A percentile compares a stretch with the other conserved stretches of the same genome.
Conservation (phyloP, 306 rosid species). For the Oemleria cerasiformis region DNA sequence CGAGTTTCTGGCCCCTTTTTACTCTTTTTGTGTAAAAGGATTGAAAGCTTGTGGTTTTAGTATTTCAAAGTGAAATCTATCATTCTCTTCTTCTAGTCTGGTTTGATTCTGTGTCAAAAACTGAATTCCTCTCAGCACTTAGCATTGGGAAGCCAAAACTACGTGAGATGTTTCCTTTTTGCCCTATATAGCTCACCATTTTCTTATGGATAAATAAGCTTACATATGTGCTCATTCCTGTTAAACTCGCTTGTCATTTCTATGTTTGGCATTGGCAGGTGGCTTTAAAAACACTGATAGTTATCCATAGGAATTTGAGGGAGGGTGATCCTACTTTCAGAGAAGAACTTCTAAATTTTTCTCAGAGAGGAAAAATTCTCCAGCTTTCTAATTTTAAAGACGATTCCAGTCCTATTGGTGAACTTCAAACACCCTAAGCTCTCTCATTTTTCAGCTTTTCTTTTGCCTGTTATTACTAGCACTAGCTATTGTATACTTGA, state of each 20-base stretch:
- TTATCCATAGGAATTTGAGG: conserved; percentile 87
- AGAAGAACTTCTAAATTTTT: conserved; percentile 87
- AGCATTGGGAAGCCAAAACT: neutral
- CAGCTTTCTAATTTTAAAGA: conserved; percentile 97
- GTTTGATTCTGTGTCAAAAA: neutral
- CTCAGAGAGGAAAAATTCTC: conserved; percentile 81
- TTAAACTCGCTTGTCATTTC: neutral
- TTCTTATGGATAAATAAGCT: conserved; percentile 6
- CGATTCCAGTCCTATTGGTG: conserved; percentile 96
- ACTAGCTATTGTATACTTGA: conserved; percentile 16
- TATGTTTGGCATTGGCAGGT: conserved; percentile 56
- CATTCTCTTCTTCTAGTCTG: neutral
- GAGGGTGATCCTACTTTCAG: conserved; percentile 97
- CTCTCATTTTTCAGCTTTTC: conserved; percentile 8
- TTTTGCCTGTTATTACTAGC: conserved; percentile 22
- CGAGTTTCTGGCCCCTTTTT: neutral
- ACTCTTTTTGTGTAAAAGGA: neutral
- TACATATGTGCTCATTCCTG: neutral
- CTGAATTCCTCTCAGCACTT: neutral
- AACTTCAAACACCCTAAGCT: conserved; percentile 28
- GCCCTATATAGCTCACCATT: neutral
- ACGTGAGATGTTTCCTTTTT: neutral
- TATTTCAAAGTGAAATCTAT: neutral
- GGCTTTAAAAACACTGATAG: conserved; percentile 85
- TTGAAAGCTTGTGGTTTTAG: neutral